phyloP scores from a whole-genome alignment of 1,284 basidiomycete genomes.

The Rhodotorula sp. region DNA sequence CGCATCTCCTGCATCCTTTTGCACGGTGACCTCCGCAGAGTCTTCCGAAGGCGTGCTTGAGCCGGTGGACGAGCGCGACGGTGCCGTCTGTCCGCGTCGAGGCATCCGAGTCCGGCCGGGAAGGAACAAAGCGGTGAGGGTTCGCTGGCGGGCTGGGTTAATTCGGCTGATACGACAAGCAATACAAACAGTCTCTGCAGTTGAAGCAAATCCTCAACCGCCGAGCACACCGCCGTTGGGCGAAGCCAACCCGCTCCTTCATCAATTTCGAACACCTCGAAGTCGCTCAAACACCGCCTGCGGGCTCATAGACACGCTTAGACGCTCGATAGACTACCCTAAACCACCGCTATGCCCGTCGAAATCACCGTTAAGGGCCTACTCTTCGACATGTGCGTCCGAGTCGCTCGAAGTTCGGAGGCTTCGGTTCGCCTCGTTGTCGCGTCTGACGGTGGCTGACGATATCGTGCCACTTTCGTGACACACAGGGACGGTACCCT shows the following conservation, averaged over 20 bases:
- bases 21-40: no score
- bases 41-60: background rate
- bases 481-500: conserved; percentile 36
- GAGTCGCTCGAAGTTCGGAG: no score
- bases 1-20: no score
- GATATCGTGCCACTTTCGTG: background rate
- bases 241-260: no score
- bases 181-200: background rate
- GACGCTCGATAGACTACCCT: no score
- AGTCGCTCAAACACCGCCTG: background rate
- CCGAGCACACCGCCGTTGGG: background rate
- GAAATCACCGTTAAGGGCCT: conserved; percentile 33
- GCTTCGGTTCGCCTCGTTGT: background rate
- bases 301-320: no score
- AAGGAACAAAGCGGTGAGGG: no score
- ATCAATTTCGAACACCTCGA: no score
- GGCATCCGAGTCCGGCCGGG: no score
- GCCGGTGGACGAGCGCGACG: background rate
- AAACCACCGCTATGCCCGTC: conserved; percentile 2
- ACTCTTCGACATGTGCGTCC: conserved; percentile 35
- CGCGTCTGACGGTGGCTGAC: background rate
- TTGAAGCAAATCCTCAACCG: background rate
- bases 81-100: no score
- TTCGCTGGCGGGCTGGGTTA: no score
- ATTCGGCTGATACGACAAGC: no score